A percentile compares a stretch with the other conserved stretches of the same genome.
Conservation (phyloP, 495 filamentous ascomycete species). For the Pyrenula aspistea region DNA sequence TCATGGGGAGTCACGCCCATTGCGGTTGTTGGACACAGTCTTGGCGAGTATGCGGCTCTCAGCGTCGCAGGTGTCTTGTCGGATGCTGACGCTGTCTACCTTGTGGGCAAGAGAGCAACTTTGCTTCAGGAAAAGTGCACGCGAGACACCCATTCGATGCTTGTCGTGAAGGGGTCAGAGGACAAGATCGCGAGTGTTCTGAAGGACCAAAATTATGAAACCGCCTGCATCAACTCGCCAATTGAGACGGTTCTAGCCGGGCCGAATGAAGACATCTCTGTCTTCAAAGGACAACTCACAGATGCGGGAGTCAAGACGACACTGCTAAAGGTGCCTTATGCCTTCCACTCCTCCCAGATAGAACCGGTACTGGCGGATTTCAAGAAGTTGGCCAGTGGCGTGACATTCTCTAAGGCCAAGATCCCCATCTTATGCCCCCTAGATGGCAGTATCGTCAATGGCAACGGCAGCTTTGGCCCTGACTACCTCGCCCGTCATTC, state of each 20-base stretch:
- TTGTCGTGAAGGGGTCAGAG: conserved; percentile 12
- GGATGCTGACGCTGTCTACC: conserved; percentile 57
- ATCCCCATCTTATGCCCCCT: conserved; percentile 48
- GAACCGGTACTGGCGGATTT: conserved; percentile 58
- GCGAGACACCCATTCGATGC: conserved; percentile 39
- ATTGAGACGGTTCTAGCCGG: conserved; percentile 21
- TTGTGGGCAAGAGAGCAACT: conserved; percentile 57
- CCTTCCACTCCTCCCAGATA: conserved; percentile 62
- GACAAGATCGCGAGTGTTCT: not conserved
- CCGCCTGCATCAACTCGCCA: conserved; percentile 24
- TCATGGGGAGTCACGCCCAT: conserved; percentile 21
- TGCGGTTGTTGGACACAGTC: conserved; percentile 40
- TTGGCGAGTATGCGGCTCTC: conserved; percentile 74
- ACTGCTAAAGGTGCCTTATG: conserved; percentile 46
- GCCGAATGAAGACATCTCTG: conserved; percentile 28
- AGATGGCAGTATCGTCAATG: conserved; percentile 32
- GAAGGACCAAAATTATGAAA: conserved; percentile 8
- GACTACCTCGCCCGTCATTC: conserved; percentile 46
- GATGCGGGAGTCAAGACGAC: conserved; percentile 51
- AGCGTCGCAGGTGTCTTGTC: conserved; percentile 67
- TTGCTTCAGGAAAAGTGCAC: conserved; percentile 53
- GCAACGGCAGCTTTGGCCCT: conserved; percentile 30
- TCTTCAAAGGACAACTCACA: conserved; percentile 43
- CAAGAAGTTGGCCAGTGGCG: conserved; percentile 36
- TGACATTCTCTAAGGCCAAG: conserved; percentile 24